Percentiles rank a stretch among this genome's conserved stretches.
Evolutionary conservation across 352 stramenopile species (phyloP).

Genomic region (Globisporangium orthogonon): DNA sequence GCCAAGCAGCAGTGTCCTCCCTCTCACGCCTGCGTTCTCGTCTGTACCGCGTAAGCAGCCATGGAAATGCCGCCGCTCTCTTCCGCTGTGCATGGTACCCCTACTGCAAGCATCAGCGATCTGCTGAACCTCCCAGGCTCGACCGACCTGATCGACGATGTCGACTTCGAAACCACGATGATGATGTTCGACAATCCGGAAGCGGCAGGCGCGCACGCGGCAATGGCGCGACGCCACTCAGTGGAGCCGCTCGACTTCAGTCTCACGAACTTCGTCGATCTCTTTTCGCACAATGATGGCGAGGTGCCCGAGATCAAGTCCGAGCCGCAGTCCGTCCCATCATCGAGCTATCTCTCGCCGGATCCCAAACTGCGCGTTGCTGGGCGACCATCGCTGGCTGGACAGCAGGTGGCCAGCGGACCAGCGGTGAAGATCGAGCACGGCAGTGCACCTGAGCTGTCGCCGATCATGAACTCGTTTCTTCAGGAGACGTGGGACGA

Average conservation of each 20-base stretch:
- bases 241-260: slow-evolving; percentile 38
- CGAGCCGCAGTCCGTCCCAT: slow-evolving; percentile 5
- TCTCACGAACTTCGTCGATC: slow-evolving; percentile 33
- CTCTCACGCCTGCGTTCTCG: not conserved
- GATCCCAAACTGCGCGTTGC: slow-evolving; percentile 31
- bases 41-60: not conserved
- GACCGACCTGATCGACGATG: slow-evolving; percentile 48
- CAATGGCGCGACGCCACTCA: slow-evolving; percentile 16
- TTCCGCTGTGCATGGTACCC: slow-evolving; percentile 1
- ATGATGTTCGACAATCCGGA: slow-evolving; percentile 41
- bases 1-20: slow-evolving; percentile 1
- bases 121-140: slow-evolving; percentile 36
- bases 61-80: slow-evolving; percentile 6
- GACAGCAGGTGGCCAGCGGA: not conserved
- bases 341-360: slow-evolving; percentile 16
- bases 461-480: slow-evolving; percentile 54
- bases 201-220: not conserved
- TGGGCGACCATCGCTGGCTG: slow-evolving; percentile 15
- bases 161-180: slow-evolving; percentile 63
- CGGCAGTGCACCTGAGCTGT: slow-evolving; percentile 25
- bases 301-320: slow-evolving; percentile 15
- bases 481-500: slow-evolving; percentile 53
- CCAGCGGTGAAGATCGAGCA: slow-evolving; percentile 21
- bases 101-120: slow-evolving; percentile 25
- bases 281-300: slow-evolving; percentile 27